Evolutionary conservation across 768 basidiomycete genomes (phyloP), one percentile per base, ranked within the genome.

Genomic region (Daedaleopsis nitida): DNA sequence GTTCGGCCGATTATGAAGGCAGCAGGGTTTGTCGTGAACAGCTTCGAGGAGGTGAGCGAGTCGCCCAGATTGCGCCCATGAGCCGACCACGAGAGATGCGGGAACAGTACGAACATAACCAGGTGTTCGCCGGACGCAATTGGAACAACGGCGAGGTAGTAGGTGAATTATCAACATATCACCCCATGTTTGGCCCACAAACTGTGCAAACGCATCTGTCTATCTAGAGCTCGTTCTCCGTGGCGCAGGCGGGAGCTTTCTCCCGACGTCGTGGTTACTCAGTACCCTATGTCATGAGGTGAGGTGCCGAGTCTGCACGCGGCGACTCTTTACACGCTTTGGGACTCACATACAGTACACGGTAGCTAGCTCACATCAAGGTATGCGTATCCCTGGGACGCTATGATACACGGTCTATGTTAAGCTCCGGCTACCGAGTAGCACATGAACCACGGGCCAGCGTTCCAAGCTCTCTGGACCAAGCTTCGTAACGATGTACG

Each of bases 211-310:
- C 12, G 39, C 47, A 24, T 21, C 35, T 52, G n/a, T 24, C 27
- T 24, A 1, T 44, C 19, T 19, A 93, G 92, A 94, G 68, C 80
- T 94, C 17, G 92, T 94, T 9, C 75, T 94, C 5, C 81, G 90
- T 34, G 77, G 85, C 43, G 74, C 79, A 3, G 75, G 81, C 55
- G 89, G 92, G 11, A 76, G 78, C 1, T 87, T 91, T 65, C 78
- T 83, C 21, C 81, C 89, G 1, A 80, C 78, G 13, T 81, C 83
- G 23, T 89, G 86, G 83, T 67, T 94, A 32, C 82, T 94, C 80
- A 85, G 88, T 65, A 88, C 86, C 1, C 73, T 94, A 10, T 94
- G 92, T 71, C 92, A 94, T 68, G 92, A 94, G 81, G 91, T 94
- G 66, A 55, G 69, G 62, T 37, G 10, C 17, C 24, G 6, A 11